These are phyloP conservation scores for Fusarium avenaceum DNA, from an alignment of 2,329 filamentous ascomycete genomes.

Conservation along the genomic window DNA sequence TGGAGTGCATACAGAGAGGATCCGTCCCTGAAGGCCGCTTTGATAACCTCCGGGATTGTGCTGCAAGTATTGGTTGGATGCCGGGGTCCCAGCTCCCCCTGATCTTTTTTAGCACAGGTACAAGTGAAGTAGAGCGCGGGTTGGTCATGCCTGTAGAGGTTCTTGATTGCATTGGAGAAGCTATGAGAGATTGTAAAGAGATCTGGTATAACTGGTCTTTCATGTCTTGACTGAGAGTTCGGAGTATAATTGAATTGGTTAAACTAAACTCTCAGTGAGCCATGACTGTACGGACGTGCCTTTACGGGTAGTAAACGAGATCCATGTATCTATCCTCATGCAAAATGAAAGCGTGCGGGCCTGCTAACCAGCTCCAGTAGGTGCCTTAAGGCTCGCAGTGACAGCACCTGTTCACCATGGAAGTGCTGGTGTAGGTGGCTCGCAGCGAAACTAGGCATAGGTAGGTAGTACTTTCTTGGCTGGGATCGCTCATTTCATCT, in stretches of 20 bases:
- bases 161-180: not conserved
- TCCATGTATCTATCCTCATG: constrained; percentile 17
- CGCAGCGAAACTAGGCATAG: constrained; percentile 2
- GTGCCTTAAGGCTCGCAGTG: constrained; percentile 10
- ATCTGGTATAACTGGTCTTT: not conserved
- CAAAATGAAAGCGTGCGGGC: constrained; percentile 34
- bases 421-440: constrained; percentile 16
- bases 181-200: not conserved
- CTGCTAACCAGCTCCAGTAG: constrained; percentile 30
- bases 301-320: constrained; percentile 21
- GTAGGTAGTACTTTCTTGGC: constrained; percentile 5
- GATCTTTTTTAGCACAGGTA: constrained; percentile 19
- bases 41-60: constrained; percentile 29
- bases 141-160: not conserved
- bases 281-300: not conserved
- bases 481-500: constrained; percentile 28
- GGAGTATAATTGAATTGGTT: too few species aligned
- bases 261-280: not conserved
- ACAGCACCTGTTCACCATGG: too few species aligned
- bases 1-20: constrained; percentile 30
- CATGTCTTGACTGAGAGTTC: not conserved
- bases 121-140: constrained; percentile 14
- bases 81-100: constrained; percentile 23
- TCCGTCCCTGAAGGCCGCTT: constrained; percentile 35
- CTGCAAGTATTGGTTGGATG: constrained; percentile 18